Evolutionary conservation across 2,329 filamentous ascomycete species (phyloP), one percentile per base, ranked within the genome.

Genomic region (Pleoardoris graminearum): DNA sequence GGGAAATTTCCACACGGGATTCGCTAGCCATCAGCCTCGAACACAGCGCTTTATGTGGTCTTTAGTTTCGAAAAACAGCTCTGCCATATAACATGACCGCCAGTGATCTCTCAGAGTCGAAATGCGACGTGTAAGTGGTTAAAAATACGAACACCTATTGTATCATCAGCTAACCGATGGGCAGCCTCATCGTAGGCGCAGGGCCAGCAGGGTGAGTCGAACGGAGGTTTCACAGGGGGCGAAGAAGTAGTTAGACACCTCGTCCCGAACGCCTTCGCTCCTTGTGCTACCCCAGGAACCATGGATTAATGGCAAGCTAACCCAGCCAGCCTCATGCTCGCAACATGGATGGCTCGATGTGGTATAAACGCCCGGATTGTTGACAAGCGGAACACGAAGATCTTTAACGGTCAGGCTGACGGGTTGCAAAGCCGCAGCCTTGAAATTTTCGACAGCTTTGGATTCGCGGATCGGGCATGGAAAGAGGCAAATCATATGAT

Each of bases 401-500:
- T 76, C 41, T 75, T 68, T 53, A 60, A 68, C 14, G 74, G 74
- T 5, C 74, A 76, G 55, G 76, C 73, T 1, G 74, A 76, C 58
- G 75, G 76, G 2, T 57, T 78, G 7, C 74, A 77, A 59, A 66
- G 69, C 23, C 72, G 76, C 25, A 76, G 70, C 38, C 57, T 77
- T 14, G 76, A 78, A 56, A 76, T 77, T 12, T 75, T 77, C 48
- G 75, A 91, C 60, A 85, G 82, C 44, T 87, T 91, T 59, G 87
- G 84, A 0, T 82, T 91, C 52, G 84, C 77, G 2, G 81, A 89
- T 57, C 75, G 81, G 4, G 81, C 80, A 1, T 85, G 84, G 81
- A 85, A 84, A 42, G 86, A 89, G 60, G 79, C 82, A 11, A 87
- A 87, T 64, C 85, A 85, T 63, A 82, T 89, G 75, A 76, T 87